Evolutionary conservation across 352 stramenopile species (phyloP), one percentile per base, ranked within the genome.

Genomic region (Phytophthora tentaculata): DNA sequence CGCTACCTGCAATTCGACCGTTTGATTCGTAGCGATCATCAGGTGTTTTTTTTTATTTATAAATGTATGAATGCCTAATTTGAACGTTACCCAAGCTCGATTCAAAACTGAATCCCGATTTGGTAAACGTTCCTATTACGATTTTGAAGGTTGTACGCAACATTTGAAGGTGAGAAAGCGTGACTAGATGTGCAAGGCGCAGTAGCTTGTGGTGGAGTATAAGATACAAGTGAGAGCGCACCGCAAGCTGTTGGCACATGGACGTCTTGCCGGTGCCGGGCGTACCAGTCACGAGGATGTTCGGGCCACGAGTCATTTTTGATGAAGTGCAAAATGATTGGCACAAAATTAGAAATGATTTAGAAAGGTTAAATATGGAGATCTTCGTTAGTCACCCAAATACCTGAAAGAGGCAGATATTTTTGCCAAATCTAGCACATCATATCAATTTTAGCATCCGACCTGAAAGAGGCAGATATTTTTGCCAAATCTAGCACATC

Each of bases 281-380:
- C 43, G 97, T 99, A 17, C 97, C 97, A n/a, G 97, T 99, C 26
- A 99, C 83, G 39, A 99, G 86, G 71, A 99, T 97, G 77, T 99
- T 99, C 5, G 97, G 97, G 55, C 86, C 62, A 49, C 81, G 83
- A 66, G 74, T 59, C 79, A 85, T 85, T 65, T 66, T 66, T 39
- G 22, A 14, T 22, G 28, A 49, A 55, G 45, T 53, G 26, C 13
- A n/a, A 41, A 37, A 58, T 52, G 56, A 71, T 62, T 76, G 69
- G 69, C 47, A 52, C 29, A 1, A 58, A 54, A 13, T 29, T 45
- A 45, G 39, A 45, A 45, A 45, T 45, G 14, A 7, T 45, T 22
- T 45, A 45, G 17, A 45, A 19, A 45, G 5, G 1, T 14, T 22
- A 23, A 56, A 28, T 39, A 32, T 58, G 54, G 45, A 32, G 7